Percentiles rank a stretch among this genome's conserved stretches.
phyloP scores from a whole-genome alignment of 2,329 filamentous ascomycete genomes.

The Clarireedia paspali region DNA sequence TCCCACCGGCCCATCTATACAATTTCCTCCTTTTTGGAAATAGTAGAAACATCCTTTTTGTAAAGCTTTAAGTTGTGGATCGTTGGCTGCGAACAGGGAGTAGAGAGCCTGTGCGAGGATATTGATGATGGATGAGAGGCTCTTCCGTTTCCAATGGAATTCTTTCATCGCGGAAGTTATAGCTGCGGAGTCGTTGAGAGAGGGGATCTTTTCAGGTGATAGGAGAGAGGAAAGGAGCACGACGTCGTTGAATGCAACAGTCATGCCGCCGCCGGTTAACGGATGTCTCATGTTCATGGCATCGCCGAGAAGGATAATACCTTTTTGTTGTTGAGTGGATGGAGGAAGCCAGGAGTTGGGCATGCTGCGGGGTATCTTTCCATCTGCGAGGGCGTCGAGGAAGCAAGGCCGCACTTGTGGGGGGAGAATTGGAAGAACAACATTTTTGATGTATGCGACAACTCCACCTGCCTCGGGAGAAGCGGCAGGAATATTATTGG shows the following conservation, averaged over 20 bases:
- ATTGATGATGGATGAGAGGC: constrained; percentile 81
- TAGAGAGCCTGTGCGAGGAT: constrained; percentile 96
- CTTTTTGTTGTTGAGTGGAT: constrained; percentile 59
- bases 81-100: constrained; percentile 79
- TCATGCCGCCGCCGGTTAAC: constrained; percentile 95
- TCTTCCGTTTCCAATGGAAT: constrained; percentile 87
- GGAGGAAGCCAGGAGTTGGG: constrained; percentile 92
- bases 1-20: constrained; percentile 71
- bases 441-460: constrained; percentile 72
- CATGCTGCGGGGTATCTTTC: constrained; percentile 75
- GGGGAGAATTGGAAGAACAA: constrained; percentile 73
- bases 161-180: constrained; percentile 57
- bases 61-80: constrained; percentile 67
- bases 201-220: constrained; percentile 57
- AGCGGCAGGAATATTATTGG: constrained; percentile 67
- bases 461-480: constrained; percentile 71
- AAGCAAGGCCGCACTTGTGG: constrained; percentile 65
- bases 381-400: constrained; percentile 65
- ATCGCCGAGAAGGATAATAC: constrained; percentile 79
- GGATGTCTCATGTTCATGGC: constrained; percentile 99
- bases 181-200: constrained; percentile 57
- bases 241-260: constrained; percentile 90
- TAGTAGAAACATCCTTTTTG: constrained; percentile 90
- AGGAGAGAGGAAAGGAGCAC: constrained; percentile 70
- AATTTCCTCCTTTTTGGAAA: constrained; percentile 67